Evolutionary conservation across 345 rosid genomes (phyloP).

Genomic region (Psidium friedrichsthalianum): DNA sequence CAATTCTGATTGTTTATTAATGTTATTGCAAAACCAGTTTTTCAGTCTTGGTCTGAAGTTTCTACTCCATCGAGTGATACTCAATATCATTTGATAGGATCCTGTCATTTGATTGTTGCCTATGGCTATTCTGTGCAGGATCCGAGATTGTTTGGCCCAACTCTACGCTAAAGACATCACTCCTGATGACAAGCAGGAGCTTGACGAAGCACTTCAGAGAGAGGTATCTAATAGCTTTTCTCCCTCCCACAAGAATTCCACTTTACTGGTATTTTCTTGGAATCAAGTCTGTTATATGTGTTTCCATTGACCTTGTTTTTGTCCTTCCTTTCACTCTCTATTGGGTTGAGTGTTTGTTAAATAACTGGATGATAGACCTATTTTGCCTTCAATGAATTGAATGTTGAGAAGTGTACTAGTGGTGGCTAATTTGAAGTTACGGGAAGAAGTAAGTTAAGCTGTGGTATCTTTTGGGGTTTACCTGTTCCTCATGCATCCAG

Average conservation of each 20-base stretch:
- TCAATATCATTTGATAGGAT: not conserved
- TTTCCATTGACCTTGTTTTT: not conserved
- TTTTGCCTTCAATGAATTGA: not conserved
- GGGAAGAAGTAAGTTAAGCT: not conserved
- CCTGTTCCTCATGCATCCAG: not conserved
- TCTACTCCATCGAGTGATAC: not conserved
- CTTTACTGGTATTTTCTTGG: not conserved
- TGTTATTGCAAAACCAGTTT: not conserved
- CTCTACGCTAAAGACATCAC: slow-evolving; percentile 88
- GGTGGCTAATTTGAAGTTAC: not conserved
- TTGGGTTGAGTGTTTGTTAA: not conserved
- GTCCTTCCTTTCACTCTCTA: not conserved
- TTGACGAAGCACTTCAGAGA: slow-evolving; percentile 90
- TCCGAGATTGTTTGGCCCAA: slow-evolving; percentile 79
- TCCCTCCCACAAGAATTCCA: not conserved
- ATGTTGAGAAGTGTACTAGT: not conserved
- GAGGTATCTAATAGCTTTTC: slow-evolving; percentile 33
- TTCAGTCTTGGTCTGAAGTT: not conserved
- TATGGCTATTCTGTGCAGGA: slow-evolving; percentile 32
- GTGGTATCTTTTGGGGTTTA: not conserved
- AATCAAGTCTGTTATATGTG: not conserved
- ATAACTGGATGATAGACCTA: not conserved
- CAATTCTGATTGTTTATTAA: not conserved
- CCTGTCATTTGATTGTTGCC: not conserved
- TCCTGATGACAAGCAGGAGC: slow-evolving; percentile 98